Evolutionary conservation across 2,329 filamentous ascomycete species (phyloP), one percentile per base, ranked within the genome.

Genomic region (Aspergillus pseudoglaucus): DNA sequence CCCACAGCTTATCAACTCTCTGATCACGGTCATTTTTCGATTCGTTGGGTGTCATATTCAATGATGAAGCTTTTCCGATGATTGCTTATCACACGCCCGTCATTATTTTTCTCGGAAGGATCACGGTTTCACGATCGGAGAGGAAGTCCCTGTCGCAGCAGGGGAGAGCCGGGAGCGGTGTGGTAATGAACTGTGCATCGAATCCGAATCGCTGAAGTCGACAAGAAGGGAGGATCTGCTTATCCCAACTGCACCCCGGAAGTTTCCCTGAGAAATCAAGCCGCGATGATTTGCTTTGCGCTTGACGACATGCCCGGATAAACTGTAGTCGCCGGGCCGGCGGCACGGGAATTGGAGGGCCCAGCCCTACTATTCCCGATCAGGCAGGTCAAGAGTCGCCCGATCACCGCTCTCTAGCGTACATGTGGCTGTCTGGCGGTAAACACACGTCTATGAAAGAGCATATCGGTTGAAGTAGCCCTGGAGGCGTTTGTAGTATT

Each of bases 1-100:
- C 76, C 90, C 91, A 97, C 62, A 97, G 81, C 67, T 83, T 79
- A 72, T 89, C 84, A 60, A 96, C 81, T 62, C 90, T 82, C 69
- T 82, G 80, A 73, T 95, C 88, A 65, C 87, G 83, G 72, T 87
- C 80, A 70, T 85, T 85, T 68, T 86, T 80, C 61, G 84, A 84
- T 74, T 93, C 88, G 67, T 75, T 78, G 74, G 60, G 55, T 53
- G 88, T 77, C 78, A 88, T 87, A 71, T 76, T 80, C 69, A 49
- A 54, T 39, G 50, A 30, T 45, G 32, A 9, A 20, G 42, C 10
- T 17, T 10, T 23, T 14, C 17, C 22, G 18, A 23, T 17, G 38
- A 8, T 18, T 75, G 71, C 64, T 78, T 75, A 67, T 75, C 66
- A 61, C 71, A 64, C 61, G 62, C 61, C 59, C 58, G 63, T 59